phyloP scores from a whole-genome alignment of 345 rosid species.

The Lumnitzera racemosa region DNA sequence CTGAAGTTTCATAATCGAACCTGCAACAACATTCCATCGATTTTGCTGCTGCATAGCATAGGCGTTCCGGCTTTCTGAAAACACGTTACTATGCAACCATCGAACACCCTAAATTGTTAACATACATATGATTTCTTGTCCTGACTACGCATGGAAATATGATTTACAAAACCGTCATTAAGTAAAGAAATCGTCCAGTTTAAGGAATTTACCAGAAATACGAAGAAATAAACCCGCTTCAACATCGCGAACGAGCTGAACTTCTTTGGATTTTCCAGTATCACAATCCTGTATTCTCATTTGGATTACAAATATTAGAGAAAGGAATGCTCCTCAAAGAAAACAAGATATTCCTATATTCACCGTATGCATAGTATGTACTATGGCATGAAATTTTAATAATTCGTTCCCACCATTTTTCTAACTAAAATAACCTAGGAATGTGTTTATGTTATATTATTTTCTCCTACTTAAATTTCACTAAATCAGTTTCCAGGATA shows the following conservation, averaged over 20 bases:
- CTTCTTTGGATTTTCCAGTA: background rate
- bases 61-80: background rate
- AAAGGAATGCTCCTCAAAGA: too few relatives aligned
- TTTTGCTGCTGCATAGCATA: background rate
- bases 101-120: background rate
- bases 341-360: too few relatives aligned
- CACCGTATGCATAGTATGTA: too few relatives aligned
- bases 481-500: too few relatives aligned
- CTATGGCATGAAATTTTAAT: too few relatives aligned
- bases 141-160: background rate
- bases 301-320: too few relatives aligned
- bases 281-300: too few relatives aligned
- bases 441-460: too few relatives aligned
- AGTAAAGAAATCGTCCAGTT: too few relatives aligned
- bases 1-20: background rate
- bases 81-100: background rate
- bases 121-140: background rate
- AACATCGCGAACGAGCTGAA: constrained; percentile 1
- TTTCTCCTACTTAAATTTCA: too few relatives aligned
- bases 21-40: background rate
- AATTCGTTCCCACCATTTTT: too few relatives aligned
- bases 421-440: too few relatives aligned
- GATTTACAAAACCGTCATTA: background rate
- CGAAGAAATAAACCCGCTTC: constrained; percentile 6
- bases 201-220: constrained; percentile 6